Evolutionary conservation across 768 basidiomycete genomes (phyloP), one percentile per base, ranked within the genome.

Genomic region (Termitomyces sp.): DNA sequence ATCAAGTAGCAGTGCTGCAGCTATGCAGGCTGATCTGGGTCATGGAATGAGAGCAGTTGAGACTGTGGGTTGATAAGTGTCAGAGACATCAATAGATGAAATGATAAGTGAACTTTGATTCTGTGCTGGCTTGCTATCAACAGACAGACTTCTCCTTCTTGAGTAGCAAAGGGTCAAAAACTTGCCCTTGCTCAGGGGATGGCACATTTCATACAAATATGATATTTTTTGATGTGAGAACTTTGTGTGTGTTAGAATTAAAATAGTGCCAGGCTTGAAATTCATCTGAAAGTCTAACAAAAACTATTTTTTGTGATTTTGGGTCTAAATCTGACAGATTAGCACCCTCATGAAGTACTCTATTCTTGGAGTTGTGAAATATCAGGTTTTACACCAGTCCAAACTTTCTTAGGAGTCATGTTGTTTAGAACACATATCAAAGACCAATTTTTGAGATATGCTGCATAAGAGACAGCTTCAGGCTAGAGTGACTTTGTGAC

Each of bases 21-120:
- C 53, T 44, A 56, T 49, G 18, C 46, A 34, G 29, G 42, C 26
- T 16, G 57, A 59, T 55, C 22, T 31, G 22, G 31, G 43, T 55
- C 3, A 2, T 39, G 37, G 5, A n/a, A n/a, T 18, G 16, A 36
- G 13, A 5, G 14, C 13, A 16, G 18, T 7, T 18, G 29, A 29
- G 29, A 29, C 29, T 29, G 37, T 39, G 18, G 37, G 37, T 5
- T 39, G 37, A 12, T 18, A 18, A 39, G 37, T 39, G 37, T 36
- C 36, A 16, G 16, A 36, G 36, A 6, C 16, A 5, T 36, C 36
- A 16, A 36, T 5, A 5, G 36, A 14, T 14, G 36, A 14, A 36
- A 16, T 36, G 16, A 14, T 14, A 36, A 42, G 20, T 34, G 37
- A 20, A 77, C 47, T 68, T 57, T n/a, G 47, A 46, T 12, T 39